Base-by-base conservation (phyloP, 352 stramenopile genomes). In the Globisporangium acanthophoron region DNA sequence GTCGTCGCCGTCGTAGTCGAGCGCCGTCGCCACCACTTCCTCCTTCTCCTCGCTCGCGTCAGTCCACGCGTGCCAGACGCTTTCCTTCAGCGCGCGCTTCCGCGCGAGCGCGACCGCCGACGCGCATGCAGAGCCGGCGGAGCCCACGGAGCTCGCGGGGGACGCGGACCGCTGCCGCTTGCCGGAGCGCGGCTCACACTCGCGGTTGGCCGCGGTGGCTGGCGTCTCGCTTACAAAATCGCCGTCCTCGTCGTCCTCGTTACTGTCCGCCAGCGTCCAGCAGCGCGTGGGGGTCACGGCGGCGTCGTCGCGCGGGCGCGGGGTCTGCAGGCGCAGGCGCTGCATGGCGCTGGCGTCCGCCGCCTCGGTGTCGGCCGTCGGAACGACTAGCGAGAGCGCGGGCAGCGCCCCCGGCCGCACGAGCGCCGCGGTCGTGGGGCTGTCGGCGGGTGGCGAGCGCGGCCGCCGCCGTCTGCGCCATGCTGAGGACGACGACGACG, bases 311-410 rank as follows among this genome's bases (percentile, higher is more conserved):
- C 31, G 27, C 16, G 53, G 40, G 33, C 50, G 50, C 35, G 58
- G 58, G 3, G 58, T 64, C 52, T 64, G 58, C 24, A 64, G 21
- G 24, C 46, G 58, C 58, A 64, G 52, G 20, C 54, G 43, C 52
- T 64, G 58, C 58, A 64, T 64, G 13, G 58, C 58, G 24, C 39
- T 49, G 24, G 58, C 37, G 27, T 59, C 20, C 5, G 33, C 20
- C 2, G 50, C 35, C 57, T 35, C 4, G 39, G 58, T 20, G 3
- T 24, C 44, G 18, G 24, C 35, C 41, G 41, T n/a, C 6, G 52
- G 44, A 9, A 63, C 50, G 45, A 64, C 39, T 21, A 64, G 45
- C 58, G 58, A 64, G 7, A 64, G 45, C 13, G 52, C 58, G 2
- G 58, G 44, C 3, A 58, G 52, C 20, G 58, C 55, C 31, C 37